Evolutionary conservation across 2,329 filamentous ascomycete species (phyloP), one percentile per base, ranked within the genome.

Genomic region (Penicillium thymicola): DNA sequence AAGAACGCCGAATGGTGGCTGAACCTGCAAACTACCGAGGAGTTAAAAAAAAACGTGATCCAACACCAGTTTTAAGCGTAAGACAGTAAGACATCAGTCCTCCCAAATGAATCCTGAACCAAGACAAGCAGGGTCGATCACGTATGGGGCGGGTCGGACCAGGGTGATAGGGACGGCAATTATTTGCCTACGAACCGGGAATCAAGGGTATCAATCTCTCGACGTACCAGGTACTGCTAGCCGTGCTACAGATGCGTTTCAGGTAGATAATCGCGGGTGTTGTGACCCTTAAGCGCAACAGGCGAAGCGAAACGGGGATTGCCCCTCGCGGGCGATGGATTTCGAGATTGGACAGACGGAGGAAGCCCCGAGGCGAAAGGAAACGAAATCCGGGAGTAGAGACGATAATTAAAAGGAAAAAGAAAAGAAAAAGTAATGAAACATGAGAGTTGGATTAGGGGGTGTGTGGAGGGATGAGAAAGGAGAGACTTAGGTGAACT

Each of bases 261-360:
- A 66, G 50, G 43, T 60, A 61, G 37, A 63, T 47, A 51, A 45
- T 55, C 61, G 63, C 63, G 63, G 57, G 54, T 64, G 62, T 61
- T 61, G 53, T 57, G 54, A 59, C 55, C 23, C 37, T 49, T 41
- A 64, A 64, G 60, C 63, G 64, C 59, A 59, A 53, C 55, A 54
- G 55, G 48, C 55, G 40, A 58, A 64, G 38, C 43, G 30, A 45
- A 58, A 23, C 54, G 54, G 54, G 32, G 44, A 43, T 51, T 66
- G 62, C 63, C 64, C 64, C 63, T 65, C 64, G 63, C 63, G 60
- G 59, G 57, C 54, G 57, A 37, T 58, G 59, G 46, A 28, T 36
- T 46, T 37, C 49, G 53, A 57, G 49, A 13, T 34, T 64, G 52
- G 49, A 59, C 55, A 54, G 44, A 40, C 16, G 13, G 14, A 40